Conservation (phyloP, 2,329 filamentous ascomycete species). For the Colletotrichum navitas region DNA sequence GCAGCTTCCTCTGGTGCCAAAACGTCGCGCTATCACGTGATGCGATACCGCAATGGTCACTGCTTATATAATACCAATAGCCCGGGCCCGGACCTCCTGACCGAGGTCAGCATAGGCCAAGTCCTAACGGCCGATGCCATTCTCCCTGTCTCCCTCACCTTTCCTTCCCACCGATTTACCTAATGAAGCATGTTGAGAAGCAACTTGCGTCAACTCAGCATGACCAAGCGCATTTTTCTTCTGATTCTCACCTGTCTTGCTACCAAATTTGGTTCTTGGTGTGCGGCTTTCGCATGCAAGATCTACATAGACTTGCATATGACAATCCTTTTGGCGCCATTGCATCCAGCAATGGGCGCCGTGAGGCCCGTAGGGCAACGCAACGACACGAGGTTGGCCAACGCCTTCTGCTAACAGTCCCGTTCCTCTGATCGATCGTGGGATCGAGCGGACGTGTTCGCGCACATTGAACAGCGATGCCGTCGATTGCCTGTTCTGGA, state of each 20-base stretch:
- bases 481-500: not conserved
- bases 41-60: rapidly evolving
- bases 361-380: not conserved
- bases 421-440: too few relatives aligned
- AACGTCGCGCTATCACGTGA: constrained; percentile 40
- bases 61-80: not conserved
- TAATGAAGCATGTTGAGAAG: not conserved
- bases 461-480: not conserved
- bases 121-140: not conserved
- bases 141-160: not conserved
- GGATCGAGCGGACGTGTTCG: too few relatives aligned
- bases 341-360: not conserved
- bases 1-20: constrained; percentile 26
- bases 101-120: not conserved
- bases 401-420: too few relatives aligned
- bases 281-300: too few relatives aligned
- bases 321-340: not conserved
- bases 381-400: not conserved
- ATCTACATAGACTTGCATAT: too few relatives aligned
- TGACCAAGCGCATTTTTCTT: not conserved
- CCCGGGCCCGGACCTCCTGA: not conserved
- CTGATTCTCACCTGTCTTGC: not conserved
- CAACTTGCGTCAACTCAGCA: not conserved
- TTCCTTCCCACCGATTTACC: not conserved
- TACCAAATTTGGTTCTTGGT: not conserved